Percentiles rank a stretch among this genome's conserved stretches.
Conservation (phyloP, 345 rosid species). For the Citrus maxima region DNA sequence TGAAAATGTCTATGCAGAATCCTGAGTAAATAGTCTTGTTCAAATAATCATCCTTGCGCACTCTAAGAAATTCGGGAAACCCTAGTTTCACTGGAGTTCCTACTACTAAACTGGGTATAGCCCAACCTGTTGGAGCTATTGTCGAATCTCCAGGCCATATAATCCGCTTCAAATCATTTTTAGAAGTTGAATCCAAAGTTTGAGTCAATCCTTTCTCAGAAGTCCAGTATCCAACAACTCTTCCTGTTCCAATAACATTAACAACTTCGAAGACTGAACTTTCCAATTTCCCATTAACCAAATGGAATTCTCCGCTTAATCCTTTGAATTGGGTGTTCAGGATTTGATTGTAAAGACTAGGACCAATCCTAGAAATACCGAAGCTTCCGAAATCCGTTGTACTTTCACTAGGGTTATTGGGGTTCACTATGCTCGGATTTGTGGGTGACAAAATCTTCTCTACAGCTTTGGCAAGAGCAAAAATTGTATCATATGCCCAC, state of each 20-base stretch:
- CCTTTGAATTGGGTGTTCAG: constrained; percentile 29
- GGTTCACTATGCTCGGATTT: not conserved
- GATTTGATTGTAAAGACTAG: constrained; percentile 17
- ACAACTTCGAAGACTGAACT: constrained; percentile 39
- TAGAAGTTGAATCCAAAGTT: not conserved
- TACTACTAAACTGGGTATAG: constrained; percentile 15
- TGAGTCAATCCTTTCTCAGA: constrained; percentile 5
- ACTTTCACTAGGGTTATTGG: not conserved
- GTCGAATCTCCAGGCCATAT: constrained; percentile 25
- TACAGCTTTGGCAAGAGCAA: constrained; percentile 11
- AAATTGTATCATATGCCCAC: constrained; percentile 28
- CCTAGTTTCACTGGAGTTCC: constrained; percentile 34
- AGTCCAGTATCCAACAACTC: constrained; percentile 45
- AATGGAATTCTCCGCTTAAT: constrained; percentile 32
- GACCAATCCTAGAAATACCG: constrained; percentile 20
- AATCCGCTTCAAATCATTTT: constrained; percentile 1
- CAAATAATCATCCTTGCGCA: not conserved
- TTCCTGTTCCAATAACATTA: constrained; percentile 30
- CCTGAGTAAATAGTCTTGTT: constrained; percentile 8
- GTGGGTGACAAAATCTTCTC: not conserved
- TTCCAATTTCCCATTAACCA: constrained; percentile 33
- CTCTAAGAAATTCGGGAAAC: constrained; percentile 31
- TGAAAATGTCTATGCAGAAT: constrained; percentile 37
- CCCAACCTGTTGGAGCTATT: constrained; percentile 22
- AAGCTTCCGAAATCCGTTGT: constrained; percentile 4